Conservation (phyloP, 163 green algal species). For the Coccomyxa subellipsoidea region DNA sequence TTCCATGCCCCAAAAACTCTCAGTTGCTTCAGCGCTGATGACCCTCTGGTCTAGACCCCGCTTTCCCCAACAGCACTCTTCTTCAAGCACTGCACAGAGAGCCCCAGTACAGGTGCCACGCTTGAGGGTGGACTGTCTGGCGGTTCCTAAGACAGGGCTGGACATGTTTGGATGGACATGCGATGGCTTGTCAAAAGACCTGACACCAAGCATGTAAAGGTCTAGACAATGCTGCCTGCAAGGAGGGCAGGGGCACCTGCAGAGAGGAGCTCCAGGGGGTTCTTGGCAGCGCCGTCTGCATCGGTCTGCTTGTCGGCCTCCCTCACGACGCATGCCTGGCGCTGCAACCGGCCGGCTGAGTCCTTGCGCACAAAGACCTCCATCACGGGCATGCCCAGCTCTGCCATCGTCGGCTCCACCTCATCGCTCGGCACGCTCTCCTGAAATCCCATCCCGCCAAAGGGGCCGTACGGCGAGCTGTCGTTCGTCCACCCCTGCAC, state of each 20-base stretch:
- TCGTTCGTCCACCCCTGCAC: background rate
- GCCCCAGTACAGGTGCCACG: no score
- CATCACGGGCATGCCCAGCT: conserved; percentile 22
- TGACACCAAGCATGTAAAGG: no score
- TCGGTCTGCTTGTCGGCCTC: background rate
- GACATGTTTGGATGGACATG: no score
- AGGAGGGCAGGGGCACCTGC: background rate
- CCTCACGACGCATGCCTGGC: background rate
- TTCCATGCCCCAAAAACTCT: no score
- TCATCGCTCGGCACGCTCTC: background rate
- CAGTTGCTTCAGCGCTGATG: no score
- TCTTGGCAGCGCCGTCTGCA: background rate
- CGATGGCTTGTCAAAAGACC: no score
- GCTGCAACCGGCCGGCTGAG: background rate
- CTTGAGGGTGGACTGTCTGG: no score
- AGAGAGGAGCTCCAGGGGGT: background rate
- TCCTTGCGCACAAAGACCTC: conserved; percentile 26
- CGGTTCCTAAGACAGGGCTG: no score
- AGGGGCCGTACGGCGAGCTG: background rate
- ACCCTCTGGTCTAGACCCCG: no score
- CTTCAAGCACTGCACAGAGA: no score
- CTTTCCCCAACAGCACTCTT: no score
- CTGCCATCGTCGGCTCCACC: background rate
- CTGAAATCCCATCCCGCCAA: background rate
- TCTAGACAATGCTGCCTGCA: no score